Base-by-base conservation (phyloP, 2,329 filamentous ascomycete genomes). In the Colletotrichum gloeosporioides region DNA sequence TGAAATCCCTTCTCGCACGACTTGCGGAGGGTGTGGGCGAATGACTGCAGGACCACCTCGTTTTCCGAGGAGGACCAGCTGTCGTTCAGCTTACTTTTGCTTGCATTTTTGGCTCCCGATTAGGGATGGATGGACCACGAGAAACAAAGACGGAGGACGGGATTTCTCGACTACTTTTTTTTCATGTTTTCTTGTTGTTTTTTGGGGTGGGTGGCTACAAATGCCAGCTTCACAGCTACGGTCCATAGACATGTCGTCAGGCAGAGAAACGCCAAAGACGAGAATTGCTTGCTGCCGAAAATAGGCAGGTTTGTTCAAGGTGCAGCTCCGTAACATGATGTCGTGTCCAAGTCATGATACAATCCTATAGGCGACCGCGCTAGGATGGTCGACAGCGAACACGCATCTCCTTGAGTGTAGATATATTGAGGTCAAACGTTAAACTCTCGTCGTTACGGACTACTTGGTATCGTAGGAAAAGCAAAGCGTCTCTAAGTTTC, bases 171-270 rank as follows among this genome's bases (percentile, higher is more conserved):
- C 15, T 29, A 13, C 8, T 25, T 44, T n/a, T 18, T 64, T 65
- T 36, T 39, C 34, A 59, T 29, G 55, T 16, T 65, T 65, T 22
- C 62, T 65, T 44, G 44, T 65, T 65, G 22, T 36, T 12, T 18
- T 64, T 36, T n/a, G n/a, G 59, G 53, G 59, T 13, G 44, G 36
- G 15, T n/a, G 59, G 69, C 63, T 55, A 71, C 69, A 71, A 71
- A 69, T 55, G 27, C 49, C 36, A 63, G 69, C 69, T 71, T 71
- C 59, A 53, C 69, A 61, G 69, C 59, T 65, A 71, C 57, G 57
- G 59, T 65, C 31, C 59, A 71, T 55, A 71, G 63, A 66, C 22
- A 49, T 15, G n/a, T 49, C 39, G 22, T 29, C 59, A 63, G 29
- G 36, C 39, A 66, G 63, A 39, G n/a, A 9, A 15, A 29, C 22